Base-by-base conservation (phyloP, 345 rosid species). In the Pelargonium nanum region DNA sequence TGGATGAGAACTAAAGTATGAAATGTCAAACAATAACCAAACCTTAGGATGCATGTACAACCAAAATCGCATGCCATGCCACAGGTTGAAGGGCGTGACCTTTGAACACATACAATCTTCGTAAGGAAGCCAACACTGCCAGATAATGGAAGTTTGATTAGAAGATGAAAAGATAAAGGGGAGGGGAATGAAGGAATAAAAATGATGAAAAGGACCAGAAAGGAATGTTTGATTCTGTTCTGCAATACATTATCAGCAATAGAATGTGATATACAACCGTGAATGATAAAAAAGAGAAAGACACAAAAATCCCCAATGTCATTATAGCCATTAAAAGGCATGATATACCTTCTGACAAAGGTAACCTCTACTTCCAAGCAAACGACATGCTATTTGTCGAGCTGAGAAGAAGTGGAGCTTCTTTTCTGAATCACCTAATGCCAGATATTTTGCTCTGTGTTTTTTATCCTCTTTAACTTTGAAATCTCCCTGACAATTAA, bases 11-110 rank as follows among this genome's bases (percentile, higher is more conserved):
- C 23, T 28, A 32, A 21, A 19, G 55, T 16, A 56, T 20, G 26
- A 62, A 5, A 34, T 34, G 45, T 9, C 17, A 52, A 40, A 17
- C 50, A 34, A n/a, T 13, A 65, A 26, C 54, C 78, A 24, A 67
- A 89, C 99, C 96, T 89, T 89, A 51, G 99, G 99, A 78, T 89
- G 99, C 99, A 93, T 89, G 66, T 93, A 93, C 59, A 93, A 60
- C 99, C 99, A 93, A 74, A 89, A 87, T 8, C 80, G 84, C 25
- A 93, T 74, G 59, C 80, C 83, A 62, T 69, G 72, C 96, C 92
- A 85, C 19, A 93, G 68, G 56, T 77, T 58, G 53, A 74, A 80
- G 19, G 81, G 80, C 78, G 74, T 75, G 48, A 93, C 66, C 68
- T 75, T 75, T 23, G 82, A 79, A 68, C 99, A 85, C 97, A 85